Conservation (phyloP, 768 basidiomycete genomes). For the Mycena indigotica region DNA sequence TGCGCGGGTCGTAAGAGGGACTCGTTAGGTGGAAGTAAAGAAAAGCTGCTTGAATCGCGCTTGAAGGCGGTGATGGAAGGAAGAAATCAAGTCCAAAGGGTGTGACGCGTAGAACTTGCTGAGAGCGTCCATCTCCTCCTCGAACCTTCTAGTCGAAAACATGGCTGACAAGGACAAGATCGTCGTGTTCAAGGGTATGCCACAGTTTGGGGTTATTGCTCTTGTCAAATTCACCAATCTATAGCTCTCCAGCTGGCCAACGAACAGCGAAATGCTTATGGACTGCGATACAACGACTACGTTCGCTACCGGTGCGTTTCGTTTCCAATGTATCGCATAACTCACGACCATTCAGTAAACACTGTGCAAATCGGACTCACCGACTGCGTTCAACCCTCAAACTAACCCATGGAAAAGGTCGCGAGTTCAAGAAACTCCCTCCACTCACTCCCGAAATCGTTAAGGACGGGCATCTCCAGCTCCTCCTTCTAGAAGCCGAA, state of each 20-base stretch:
- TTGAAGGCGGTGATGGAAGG: constrained; percentile 1
- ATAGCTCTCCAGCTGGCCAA: constrained; percentile 82
- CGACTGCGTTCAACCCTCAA: constrained; percentile 82
- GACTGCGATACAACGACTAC: constrained; percentile 88
- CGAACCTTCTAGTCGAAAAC: constrained; percentile 9
- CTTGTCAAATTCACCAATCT: constrained; percentile 1
- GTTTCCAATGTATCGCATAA: neutral
- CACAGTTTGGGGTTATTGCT: constrained; percentile 6
- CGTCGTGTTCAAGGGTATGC: constrained; percentile 41
- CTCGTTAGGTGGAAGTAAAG: neutral
- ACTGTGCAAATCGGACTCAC: constrained; percentile 90
- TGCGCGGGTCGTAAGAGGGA: constrained; percentile 1
- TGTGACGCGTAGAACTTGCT: constrained; percentile 12
- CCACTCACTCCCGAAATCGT: constrained; percentile 65
- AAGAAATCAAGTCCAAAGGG: neutral
- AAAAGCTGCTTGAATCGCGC: no score
- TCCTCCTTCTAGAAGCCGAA: constrained; percentile 88
- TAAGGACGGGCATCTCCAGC: constrained; percentile 83
- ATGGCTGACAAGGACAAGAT: constrained; percentile 37
- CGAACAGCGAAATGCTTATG: constrained; percentile 88
- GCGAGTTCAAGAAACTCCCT: constrained; percentile 85
- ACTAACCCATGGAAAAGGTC: constrained; percentile 85
- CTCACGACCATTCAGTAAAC: constrained; percentile 60
- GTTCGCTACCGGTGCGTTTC: constrained; percentile 72
- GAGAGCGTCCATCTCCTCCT: constrained; percentile 14